Evolutionary conservation across 768 basidiomycete species (phyloP), one percentile per base, ranked within the genome.

Genomic region (Phanerodontia chrysosporium): DNA sequence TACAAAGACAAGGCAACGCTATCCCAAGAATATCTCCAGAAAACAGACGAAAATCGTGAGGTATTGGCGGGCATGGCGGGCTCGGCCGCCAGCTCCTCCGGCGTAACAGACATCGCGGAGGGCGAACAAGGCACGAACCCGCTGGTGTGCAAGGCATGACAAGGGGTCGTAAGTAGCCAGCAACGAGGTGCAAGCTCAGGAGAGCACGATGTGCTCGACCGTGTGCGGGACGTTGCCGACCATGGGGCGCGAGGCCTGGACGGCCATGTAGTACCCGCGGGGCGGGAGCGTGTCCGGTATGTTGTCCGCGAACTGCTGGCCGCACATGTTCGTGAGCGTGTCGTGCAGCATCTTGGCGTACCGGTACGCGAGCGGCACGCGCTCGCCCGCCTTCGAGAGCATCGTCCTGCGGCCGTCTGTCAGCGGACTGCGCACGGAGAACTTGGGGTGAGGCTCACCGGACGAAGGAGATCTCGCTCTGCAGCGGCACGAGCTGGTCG

Each of bases 401-500:
- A 86, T 84, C 35, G 75, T 74, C 32, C 87, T 57, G 51, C 57
- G 51, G 27, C 53, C 57, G 39, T 24, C 61, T 18, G 46, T 45
- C 22, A 3, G 45, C 30, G 35, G 13, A 9, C 1, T 18, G 22
- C 29, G 14, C 13, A 29, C 29, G 30, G 49, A 21, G 24, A 3
- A 12, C 28, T 18, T 48, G 74, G 83, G 51, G 51, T 87, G 80
- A 76, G n/a, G 90, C 77, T 65, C 77, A 2, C 87, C 89, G 46
- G 80, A 81, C 51, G 67, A 87, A 90, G 87, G 87, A 92, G 27
- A 90, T 73, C 68, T 92, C 90, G 18, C 76, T 73, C 22, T 79
- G 80, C 16, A 90, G 69, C 13, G 81, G 84, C 1, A 78, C 66
- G 25, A 82, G 76, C 67, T 87, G 85, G 30, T 85, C 83, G 24